A percentile compares a stretch with the other conserved stretches of the same genome.
Conservation (phyloP, 1,139 yeast species). For the Protomyces lactucae-debilis region DNA sequence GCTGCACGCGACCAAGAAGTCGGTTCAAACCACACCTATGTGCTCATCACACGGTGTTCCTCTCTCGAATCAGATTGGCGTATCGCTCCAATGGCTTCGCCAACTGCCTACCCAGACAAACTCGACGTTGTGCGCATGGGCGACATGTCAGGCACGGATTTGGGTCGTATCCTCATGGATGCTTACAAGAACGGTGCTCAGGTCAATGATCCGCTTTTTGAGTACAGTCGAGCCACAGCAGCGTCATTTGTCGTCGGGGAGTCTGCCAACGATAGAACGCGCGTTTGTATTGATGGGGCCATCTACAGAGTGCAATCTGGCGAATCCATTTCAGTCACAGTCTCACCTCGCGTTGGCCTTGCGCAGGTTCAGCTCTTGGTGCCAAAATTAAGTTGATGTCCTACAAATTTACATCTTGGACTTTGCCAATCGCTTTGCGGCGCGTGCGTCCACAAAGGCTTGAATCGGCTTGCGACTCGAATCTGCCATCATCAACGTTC, state of each 20-base stretch:
- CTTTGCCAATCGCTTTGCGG: slow-evolving; percentile 6
- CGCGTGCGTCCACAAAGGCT: slow-evolving; percentile 15
- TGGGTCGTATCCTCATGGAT: slow-evolving; percentile 19
- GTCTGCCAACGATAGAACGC: neutral
- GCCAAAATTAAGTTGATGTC: neutral
- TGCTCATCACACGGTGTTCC: slow-evolving; percentile 21
- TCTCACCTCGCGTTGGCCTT: neutral
- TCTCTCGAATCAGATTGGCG: slow-evolving; percentile 18
- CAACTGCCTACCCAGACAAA: neutral
- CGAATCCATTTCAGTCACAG: slow-evolving; percentile 2
- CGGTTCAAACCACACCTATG: slow-evolving; percentile 7
- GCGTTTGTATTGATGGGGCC: slow-evolving; percentile 15
- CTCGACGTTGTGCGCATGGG: slow-evolving; percentile 23
- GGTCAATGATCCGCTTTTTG: slow-evolving; percentile 8
- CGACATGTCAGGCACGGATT: slow-evolving; percentile 4
- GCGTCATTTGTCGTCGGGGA: neutral
- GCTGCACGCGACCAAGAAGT: neutral
- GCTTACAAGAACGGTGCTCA: slow-evolving; percentile 23
- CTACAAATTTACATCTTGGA: neutral
- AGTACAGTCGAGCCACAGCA: slow-evolving; percentile 6
- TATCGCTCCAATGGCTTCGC: slow-evolving; percentile 21
- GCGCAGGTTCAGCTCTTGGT: slow-evolving; percentile 1
- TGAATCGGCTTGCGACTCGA: slow-evolving; percentile 12
- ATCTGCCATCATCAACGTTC: slow-evolving; percentile 12
- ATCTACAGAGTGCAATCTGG: neutral